A percentile compares a stretch with the other conserved stretches of the same genome.
These are phyloP conservation scores for Potentilla sterilis DNA, from an alignment of 306 rosid genomes.

Conservation along the genomic window DNA sequence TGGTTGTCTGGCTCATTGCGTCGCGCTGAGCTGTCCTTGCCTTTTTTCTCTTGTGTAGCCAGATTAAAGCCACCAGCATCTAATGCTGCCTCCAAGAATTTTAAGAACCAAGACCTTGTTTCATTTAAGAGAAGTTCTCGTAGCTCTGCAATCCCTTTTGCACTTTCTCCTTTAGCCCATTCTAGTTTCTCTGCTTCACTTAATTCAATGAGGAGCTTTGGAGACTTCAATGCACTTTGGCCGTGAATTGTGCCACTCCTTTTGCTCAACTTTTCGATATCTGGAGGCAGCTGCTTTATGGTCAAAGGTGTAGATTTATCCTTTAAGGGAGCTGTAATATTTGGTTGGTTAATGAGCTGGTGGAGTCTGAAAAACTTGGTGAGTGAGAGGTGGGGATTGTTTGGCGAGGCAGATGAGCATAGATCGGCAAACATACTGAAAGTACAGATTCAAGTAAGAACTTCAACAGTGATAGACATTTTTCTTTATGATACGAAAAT, in stretches of 20 bases:
- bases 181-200: constrained; percentile 64
- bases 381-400: constrained; percentile 65
- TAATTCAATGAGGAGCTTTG: constrained; percentile 41
- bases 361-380: constrained; percentile 71
- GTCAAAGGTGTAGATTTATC: constrained; percentile 41
- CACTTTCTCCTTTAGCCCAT: constrained; percentile 69
- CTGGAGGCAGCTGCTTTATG: constrained; percentile 39
- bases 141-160: constrained; percentile 55
- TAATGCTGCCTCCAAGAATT: constrained; percentile 67
- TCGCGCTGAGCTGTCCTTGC: constrained; percentile 47
- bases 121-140: constrained; percentile 56
- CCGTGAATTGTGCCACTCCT: constrained; percentile 27
- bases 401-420: constrained; percentile 63
- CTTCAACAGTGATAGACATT: not conserved
- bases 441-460: constrained; percentile 12
- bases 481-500: not conserved
- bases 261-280: constrained; percentile 47
- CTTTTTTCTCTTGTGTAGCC: constrained; percentile 51
- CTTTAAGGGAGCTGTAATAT: constrained; percentile 38
- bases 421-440: constrained; percentile 67
- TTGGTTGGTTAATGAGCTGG: constrained; percentile 61
- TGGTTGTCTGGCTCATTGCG: constrained; percentile 53
- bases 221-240: constrained; percentile 41
- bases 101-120: constrained; percentile 87
- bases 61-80: constrained; percentile 71